Percentiles rank a stretch among this genome's conserved stretches.
phyloP scores from a whole-genome alignment of 2,329 filamentous ascomycete species.

The Pestalotiopsis fici region DNA sequence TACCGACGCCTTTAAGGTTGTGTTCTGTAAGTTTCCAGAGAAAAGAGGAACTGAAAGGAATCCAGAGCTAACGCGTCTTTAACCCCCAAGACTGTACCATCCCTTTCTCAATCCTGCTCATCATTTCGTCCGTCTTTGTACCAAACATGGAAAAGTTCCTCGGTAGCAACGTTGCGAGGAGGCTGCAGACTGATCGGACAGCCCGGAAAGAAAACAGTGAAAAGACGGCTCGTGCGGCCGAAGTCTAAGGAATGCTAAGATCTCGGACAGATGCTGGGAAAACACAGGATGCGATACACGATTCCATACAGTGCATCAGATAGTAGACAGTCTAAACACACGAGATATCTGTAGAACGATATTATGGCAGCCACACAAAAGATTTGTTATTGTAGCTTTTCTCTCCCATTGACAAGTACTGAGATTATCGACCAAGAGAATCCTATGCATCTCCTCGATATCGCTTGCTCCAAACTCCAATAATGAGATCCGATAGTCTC shows the following conservation, averaged over 20 bases:
- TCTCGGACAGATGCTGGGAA: background rate
- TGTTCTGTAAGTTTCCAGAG: slow-evolving; percentile 34
- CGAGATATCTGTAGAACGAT: too few species aligned
- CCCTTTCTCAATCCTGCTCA: slow-evolving; percentile 32
- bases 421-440: background rate
- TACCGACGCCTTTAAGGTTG: slow-evolving; percentile 40
- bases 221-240: background rate
- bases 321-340: too few species aligned
- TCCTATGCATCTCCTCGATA: background rate
- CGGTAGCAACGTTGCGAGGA: slow-evolving; percentile 44
- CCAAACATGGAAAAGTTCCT: slow-evolving; percentile 44
- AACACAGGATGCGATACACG: background rate
- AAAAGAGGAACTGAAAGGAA: background rate
- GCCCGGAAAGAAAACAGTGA: slow-evolving; percentile 4
- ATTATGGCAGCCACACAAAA: background rate
- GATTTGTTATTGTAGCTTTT: background rate
- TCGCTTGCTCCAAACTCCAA: background rate
- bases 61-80: background rate
- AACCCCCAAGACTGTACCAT: slow-evolving; percentile 22
- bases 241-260: background rate
- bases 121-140: slow-evolving; percentile 36
- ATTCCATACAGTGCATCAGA: too few species aligned
- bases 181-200: slow-evolving; percentile 31
- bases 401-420: background rate
- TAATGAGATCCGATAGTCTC: background rate